phyloP scores from a whole-genome alignment of 176 grass and related monocot species.

The Elaeis guineensis region DNA sequence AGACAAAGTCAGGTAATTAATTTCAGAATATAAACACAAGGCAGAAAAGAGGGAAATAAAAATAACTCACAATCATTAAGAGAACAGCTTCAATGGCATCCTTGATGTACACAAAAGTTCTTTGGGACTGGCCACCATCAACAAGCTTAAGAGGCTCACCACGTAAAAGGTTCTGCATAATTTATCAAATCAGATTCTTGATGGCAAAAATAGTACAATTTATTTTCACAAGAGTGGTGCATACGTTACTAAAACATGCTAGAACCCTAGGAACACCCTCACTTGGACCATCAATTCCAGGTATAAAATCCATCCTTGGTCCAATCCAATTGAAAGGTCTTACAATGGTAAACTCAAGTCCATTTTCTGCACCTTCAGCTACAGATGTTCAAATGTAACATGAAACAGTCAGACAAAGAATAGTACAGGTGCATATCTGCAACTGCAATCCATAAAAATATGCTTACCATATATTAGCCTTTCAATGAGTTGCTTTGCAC shows the following conservation, averaged over 20 bases:
- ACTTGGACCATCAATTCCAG: constrained; percentile 91
- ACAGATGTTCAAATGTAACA: constrained; percentile 14
- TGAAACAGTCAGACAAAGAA: constrained; percentile 11
- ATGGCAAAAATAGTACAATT: neutral
- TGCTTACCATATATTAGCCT: constrained; percentile 82
- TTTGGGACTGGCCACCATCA: constrained; percentile 80
- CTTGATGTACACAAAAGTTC: constrained; percentile 96
- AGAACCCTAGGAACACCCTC: constrained; percentile 94
- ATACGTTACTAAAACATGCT: constrained; percentile 98
- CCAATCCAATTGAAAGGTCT: constrained; percentile 99
- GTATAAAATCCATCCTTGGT: constrained; percentile 98
- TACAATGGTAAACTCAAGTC: constrained; percentile 87
- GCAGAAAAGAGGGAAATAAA: neutral
- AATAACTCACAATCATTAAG: constrained; percentile 67
- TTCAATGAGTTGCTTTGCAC: constrained; percentile 92
- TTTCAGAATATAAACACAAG: neutral
- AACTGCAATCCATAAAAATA: neutral
- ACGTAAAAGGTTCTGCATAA: constrained; percentile 74
- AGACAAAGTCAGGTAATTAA: constrained; percentile 6
- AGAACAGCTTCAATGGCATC: constrained; percentile 97
- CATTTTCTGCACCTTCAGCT: constrained; percentile 93
- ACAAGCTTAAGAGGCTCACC: constrained; percentile 80
- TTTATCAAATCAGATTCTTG: neutral
- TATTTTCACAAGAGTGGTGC: neutral
- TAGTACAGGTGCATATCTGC: neutral